Percentiles rank a stretch among this genome's conserved stretches.
Evolutionary conservation across 2,329 filamentous ascomycete species (phyloP).

Genomic region (Fusarium lateritium): DNA sequence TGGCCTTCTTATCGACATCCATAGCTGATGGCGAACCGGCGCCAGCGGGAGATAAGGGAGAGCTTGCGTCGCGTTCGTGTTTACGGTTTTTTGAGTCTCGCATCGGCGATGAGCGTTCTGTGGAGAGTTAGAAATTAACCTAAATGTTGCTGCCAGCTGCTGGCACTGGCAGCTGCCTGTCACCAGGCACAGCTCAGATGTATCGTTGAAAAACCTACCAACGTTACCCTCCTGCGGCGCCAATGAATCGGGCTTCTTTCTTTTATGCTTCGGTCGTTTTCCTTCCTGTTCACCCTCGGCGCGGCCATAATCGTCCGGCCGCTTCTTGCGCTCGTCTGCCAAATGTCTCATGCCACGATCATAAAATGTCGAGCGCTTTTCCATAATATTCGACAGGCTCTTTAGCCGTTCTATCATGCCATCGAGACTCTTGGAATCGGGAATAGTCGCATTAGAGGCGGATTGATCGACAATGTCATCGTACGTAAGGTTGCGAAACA

Average conservation of each 20-base stretch:
- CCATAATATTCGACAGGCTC: constrained; percentile 75
- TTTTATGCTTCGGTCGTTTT: constrained; percentile 80
- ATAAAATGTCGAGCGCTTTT: constrained; percentile 76
- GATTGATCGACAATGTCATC: constrained; percentile 79
- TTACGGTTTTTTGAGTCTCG: constrained; percentile 67
- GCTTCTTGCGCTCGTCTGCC: constrained; percentile 74
- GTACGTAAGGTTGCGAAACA: constrained; percentile 72
- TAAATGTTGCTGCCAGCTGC: constrained; percentile 17
- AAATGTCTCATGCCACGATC: constrained; percentile 82
- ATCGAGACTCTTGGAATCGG: constrained; percentile 75
- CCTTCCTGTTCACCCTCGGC: constrained; percentile 64
- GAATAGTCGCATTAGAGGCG: constrained; percentile 70
- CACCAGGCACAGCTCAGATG: not conserved
- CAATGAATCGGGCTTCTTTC: constrained; percentile 78
- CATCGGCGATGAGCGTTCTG: constrained; percentile 69
- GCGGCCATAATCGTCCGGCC: constrained; percentile 67
- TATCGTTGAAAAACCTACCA: constrained; percentile 46
- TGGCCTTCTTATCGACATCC: constrained; percentile 70
- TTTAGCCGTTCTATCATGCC: constrained; percentile 75
- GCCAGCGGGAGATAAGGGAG: constrained; percentile 71
- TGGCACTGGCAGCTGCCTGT: constrained; percentile 12
- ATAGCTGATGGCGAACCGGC: constrained; percentile 68
- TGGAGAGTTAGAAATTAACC: constrained; percentile 25
- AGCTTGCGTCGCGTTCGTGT: constrained; percentile 68
- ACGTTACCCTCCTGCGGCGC: constrained; percentile 63